Evolutionary conservation across 73 alveolate genomes (phyloP), one percentile per base, ranked within the genome.

Genomic region (Paramecium biaurelia): DNA sequence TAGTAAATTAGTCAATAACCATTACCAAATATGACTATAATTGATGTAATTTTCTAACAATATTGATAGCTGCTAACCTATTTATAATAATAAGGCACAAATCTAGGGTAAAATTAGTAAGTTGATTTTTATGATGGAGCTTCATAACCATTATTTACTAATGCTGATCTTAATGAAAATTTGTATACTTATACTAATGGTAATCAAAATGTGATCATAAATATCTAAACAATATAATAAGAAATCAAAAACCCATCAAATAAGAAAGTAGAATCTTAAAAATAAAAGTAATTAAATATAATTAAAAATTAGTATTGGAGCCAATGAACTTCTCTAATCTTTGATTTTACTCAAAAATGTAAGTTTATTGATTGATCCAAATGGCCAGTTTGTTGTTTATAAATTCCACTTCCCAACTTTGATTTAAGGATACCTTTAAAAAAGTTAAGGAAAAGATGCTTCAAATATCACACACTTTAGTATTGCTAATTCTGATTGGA

Each of bases 281-380:
- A 38, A 38, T 38, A 38, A 38, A n/a, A n/a, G 68, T 53, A 53
- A 53, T 53, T 15, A 53, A 18, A 4, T 20, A 15, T 15, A 2
- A 53, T 18, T 53, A 53, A 53, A 18, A 5, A 18, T 53, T 20
- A 53, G 68, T 53, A 5, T 4, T 15, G 68, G 30, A n/a, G 68
- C 68, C 6, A 15, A 15, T 15, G 47, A 63, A 30, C 47, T 14
- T 12, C 47, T 63, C 12, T 20, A 63, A 63, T 32, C 41, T 8
- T 63, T 63, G 45, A n/a, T 63, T 63, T 26, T 63, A 12, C 84
- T 63, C 4, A 26, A 63, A 18, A 63, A 63, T 63, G 24, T 63
- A 5, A 63, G 84, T 63, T 63, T 63, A 63, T 63, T 26, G 49
- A 63, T 63, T 7, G 84, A 63, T 63, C 84, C 84, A 63, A n/a